Evolutionary conservation across 306 rosid species (phyloP), one percentile per base, ranked within the genome.

Genomic region (Ziziphus jujuba): DNA sequence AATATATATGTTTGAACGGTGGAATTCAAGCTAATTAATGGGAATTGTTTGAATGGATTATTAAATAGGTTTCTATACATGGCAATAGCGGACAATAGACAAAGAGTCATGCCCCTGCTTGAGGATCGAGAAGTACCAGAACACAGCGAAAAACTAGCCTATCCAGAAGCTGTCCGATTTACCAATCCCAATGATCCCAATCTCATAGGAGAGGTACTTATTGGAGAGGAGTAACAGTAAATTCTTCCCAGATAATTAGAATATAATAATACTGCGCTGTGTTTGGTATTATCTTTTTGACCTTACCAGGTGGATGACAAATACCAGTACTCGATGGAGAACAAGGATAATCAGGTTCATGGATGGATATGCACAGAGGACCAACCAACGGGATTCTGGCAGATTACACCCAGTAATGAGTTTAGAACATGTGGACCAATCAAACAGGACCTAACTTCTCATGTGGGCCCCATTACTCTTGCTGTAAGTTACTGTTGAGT

Each of bases 361-460:
- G 98, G 98, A 33, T 90, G 98, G 98, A 77, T 90, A 48, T 80
- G 77, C 80, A 59, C 78, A n/a, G n/a, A n/a, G 25, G 47, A 93
- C 19, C 96, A 95, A 0, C 77, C 81, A 2, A 72, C 75, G 0
- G 98, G 97, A 58, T 93, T 93, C 72, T 90, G 98, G 98, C 73
- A 78, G 52, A 93, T 93, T 69, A 88, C 95, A 0, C 95, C 98
- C 9, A 90, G 83, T 69, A 84, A 86, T 63, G 98, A 93, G 56
- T 93, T 93, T 64, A 90, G 96, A 47, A 90, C 98, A 2, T 97
- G 95, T 71, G 99, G 99, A 54, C 97, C 96, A 34, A 33, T 80
- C 60, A 93, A 93, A 77, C 99, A 93, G 80, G 86, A 81, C 80
- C 75, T 93, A 52, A 90, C 96, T 19, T 93, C 99, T n/a, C 99